A percentile compares a stretch with the other conserved stretches of the same genome.
phyloP scores from a whole-genome alignment of 768 basidiomycete species.

The Heimioporus sp. region DNA sequence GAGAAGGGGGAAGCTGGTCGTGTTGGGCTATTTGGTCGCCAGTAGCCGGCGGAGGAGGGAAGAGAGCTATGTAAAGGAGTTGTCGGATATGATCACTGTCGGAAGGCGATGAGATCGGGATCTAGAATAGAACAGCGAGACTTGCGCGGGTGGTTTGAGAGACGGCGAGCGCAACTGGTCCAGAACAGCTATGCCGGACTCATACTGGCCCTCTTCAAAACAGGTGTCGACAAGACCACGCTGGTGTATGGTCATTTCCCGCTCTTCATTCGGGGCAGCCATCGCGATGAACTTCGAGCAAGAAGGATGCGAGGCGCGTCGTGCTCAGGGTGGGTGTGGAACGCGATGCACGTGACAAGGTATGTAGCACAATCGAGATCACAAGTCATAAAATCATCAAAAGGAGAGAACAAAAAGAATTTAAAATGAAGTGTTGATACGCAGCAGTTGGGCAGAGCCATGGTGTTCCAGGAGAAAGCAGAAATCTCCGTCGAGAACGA shows the following conservation, averaged over 20 bases:
- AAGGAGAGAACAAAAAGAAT: too few relatives aligned
- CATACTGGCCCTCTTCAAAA: slow-evolving; percentile 77
- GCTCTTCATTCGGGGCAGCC: slow-evolving; percentile 27
- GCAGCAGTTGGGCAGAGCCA: not conserved
- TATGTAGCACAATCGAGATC: too few relatives aligned
- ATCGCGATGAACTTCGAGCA: slow-evolving; percentile 1
- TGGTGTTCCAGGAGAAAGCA: not conserved
- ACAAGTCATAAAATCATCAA: too few relatives aligned
- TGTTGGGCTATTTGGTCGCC: slow-evolving; percentile 15
- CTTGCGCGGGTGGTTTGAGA: slow-evolving; percentile 59
- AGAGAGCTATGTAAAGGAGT: slow-evolving; percentile 68
- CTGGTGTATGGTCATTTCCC: slow-evolving; percentile 47
- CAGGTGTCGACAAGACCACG: slow-evolving; percentile 65
- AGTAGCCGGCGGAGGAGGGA: slow-evolving; percentile 40
- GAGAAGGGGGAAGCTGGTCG: slow-evolving; percentile 29
- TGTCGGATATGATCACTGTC: slow-evolving; percentile 63
- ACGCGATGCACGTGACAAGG: slow-evolving; percentile 22
- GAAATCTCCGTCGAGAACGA: not conserved
- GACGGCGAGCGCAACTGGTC: slow-evolving; percentile 59
- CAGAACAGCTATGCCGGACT: slow-evolving; percentile 60
- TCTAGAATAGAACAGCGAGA: slow-evolving; percentile 11
- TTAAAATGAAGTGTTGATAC: not conserved
- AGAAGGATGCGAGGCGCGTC: slow-evolving; percentile 3
- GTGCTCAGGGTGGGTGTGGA: slow-evolving; percentile 5
- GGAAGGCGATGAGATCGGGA: slow-evolving; percentile 11